Base-by-base conservation (phyloP, 1,139 yeast species). In the Diutina rugosa region DNA sequence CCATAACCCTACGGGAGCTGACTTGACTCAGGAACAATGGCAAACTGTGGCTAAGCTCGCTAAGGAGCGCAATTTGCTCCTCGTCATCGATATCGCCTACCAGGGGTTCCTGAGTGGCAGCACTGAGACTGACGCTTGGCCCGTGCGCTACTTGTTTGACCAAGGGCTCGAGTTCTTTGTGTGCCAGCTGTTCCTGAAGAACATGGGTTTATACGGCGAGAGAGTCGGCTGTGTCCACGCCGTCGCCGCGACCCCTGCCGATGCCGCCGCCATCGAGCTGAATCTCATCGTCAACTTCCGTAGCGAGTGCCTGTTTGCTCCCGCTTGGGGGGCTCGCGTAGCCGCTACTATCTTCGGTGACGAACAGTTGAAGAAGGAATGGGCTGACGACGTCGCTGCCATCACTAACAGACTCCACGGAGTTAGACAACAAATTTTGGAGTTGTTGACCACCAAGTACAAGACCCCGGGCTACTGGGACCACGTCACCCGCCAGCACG, bases 121-220 rank as follows among this genome's bases (percentile, higher is more conserved):
- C 53, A 60, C 61, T 35, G 58, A 57, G 8, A 55, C 60, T 7
- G 70, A 57, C 38, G 62, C 62, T 2, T 56, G 61, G 57, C 59
- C 65, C 32, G 55, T 46, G 26, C 46, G 57, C 3, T 56, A 60
- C 60, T 59, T 63, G 46, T 59, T 58, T 57, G 62, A 61, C 45
- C 57, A 58, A 58, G 60, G 60, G 6, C 55, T 56, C 26, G 64
- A 61, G 52, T 63, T 67, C 41, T 58, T 66, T 54, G 77, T 71
- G n/a, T 71, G 76, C 59, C 75, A 76, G 63, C 73, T 78, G 9
- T 76, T 73, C 61, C 71, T 79, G 48, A 76, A 76, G 62, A 75
- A 75, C 63, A 66, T 76, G 74, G 79, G 79, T 6, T 68, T 76
- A 57, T 76, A 76, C 60, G 71, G 77, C 51, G 80, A 76, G 63